Base-by-base conservation (phyloP, 495 filamentous ascomycete genomes). In the Aspergillus steynii region DNA sequence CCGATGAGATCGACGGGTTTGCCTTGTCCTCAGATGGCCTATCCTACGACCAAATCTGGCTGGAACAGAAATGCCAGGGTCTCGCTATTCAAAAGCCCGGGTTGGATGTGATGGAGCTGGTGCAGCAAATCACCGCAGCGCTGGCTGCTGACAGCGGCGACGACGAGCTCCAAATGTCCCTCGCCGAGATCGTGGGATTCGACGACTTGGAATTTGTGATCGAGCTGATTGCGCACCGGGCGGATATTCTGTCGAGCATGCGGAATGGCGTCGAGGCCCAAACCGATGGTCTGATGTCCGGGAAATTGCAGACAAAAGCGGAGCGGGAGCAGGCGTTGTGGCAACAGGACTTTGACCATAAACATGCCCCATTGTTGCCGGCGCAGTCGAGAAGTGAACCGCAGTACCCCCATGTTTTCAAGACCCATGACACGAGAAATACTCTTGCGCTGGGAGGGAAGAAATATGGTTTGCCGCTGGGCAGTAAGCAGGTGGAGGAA, bases 381-480 rank as follows among this genome's bases (percentile, higher is more conserved):
- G 78, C 78, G 4, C 74, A 85, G 50, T 77, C 85, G 49, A 83
- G 89, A 59, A 79, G 86, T 55, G 85, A 83, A 47, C 79, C 81
- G 7, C 75, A 88, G 42, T 98, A 98, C 76, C 95, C 95, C 5
- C 96, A 99, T 72, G 90, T 99, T 0, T 99, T 97, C 79, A 90
- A 88, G 59, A 73, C 81, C 7, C 88, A 95, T 65, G 83, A 83
- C 50, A 88, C 93, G 7, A 90, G 95, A 4, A 97, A 97, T 74
- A 89, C 85, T 1, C 78, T 98, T 14, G 89, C 87, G 47, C 74
- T 88, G 14, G 79, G 82, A 48, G 95, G 95, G 4, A 86, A 84
- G 62, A 90, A 87, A 65, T 99, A 95, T 66, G 86, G 79, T 9
- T 72, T 94, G 31, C 92, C 92, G 0, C 59, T 81, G 3, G 90